Evolutionary conservation across 2,329 filamentous ascomycete species (phyloP).

Genomic region (Emergomyces orientalis): DNA sequence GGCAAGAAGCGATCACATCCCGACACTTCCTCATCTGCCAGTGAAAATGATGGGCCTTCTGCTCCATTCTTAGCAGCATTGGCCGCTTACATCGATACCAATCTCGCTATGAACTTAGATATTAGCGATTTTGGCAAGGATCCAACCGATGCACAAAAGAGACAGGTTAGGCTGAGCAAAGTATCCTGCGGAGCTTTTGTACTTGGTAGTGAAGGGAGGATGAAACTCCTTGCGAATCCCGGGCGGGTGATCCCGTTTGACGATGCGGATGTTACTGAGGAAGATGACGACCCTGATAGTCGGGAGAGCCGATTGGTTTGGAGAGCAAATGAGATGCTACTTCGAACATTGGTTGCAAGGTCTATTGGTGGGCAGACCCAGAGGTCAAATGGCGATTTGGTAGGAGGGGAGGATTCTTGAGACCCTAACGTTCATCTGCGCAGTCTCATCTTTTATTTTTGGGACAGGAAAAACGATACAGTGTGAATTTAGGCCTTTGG

Average conservation of each 20-base stretch:
- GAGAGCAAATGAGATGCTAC: constrained; percentile 26
- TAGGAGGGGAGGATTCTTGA: background rate
- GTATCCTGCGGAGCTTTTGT: constrained; percentile 33
- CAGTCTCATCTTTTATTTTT: background rate
- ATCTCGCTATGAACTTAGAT: constrained; percentile 34
- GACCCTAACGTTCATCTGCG: background rate
- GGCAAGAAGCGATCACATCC: constrained; percentile 12
- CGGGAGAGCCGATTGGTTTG: constrained; percentile 20
- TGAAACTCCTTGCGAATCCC: constrained; percentile 29
- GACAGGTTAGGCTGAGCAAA: constrained; percentile 30
- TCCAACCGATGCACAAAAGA: constrained; percentile 14
- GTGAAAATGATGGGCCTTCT: constrained; percentile 4
- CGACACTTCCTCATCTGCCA: background rate
- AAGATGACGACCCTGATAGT: constrained; percentile 13
- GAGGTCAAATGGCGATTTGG: background rate
- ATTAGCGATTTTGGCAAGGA: constrained; percentile 12
- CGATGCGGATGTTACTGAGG: constrained; percentile 17
- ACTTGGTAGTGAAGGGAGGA: constrained; percentile 29
- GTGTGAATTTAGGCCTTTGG: background rate
- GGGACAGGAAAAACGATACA: background rate
- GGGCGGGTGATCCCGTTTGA: constrained; percentile 14
- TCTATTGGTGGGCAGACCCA: constrained; percentile 17
- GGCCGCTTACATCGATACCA: constrained; percentile 28
- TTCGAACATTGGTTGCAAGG: constrained; percentile 25
- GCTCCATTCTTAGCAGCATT: constrained; percentile 23